Base-by-base conservation (phyloP, 495 filamentous ascomycete genomes). In the Clavariopsis aquatica region DNA sequence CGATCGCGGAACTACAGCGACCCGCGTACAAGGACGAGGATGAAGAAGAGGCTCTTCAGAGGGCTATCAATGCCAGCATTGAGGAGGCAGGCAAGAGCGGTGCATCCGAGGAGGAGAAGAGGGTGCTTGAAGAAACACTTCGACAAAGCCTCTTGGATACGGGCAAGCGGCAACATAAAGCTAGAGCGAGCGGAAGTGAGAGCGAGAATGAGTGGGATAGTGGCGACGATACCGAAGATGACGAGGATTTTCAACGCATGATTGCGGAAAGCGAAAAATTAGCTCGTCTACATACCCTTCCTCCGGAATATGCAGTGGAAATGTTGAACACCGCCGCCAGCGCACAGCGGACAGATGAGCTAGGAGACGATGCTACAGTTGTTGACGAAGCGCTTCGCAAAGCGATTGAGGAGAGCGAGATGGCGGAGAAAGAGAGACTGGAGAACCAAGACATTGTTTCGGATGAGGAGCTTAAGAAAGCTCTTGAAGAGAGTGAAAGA, bases 51-150 rank as follows among this genome's bases (percentile, higher is more conserved):
- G 69, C 72, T 6, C 46, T 76, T 19, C 51, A 74, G 46, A 60
- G 69, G 24, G 76, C 76, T 9, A 66, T 78, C 46, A 28, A 34
- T 8, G 76, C 75, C 2, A 73, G 68, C 29, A 38, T 75, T 17
- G 53, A 49, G 4, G 73, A 75, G 27, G 72, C 70, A 13, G 43
- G 43, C 4, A 52, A 52, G 17, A 45, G 52, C 34, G 68, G 69
- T 12, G 69, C 65, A 24, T 57, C 38, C 0, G 80, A 81, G 56
- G 81, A 83, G 57, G 82, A 82, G 52, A 80, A 84, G 65, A 75
- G 75, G 0, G 71, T 85, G 22, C 75, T 89, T 6, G 84, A 87
- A 69, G 78, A 85, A 67, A 85, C 83, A 13, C 78, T 89, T 22
- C 76, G 78, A 60, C 69, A 78, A 41, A 87, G 84, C 63, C 65